phyloP scores from a whole-genome alignment of 306 rosid genomes.

The Ochetophila trinervis region DNA sequence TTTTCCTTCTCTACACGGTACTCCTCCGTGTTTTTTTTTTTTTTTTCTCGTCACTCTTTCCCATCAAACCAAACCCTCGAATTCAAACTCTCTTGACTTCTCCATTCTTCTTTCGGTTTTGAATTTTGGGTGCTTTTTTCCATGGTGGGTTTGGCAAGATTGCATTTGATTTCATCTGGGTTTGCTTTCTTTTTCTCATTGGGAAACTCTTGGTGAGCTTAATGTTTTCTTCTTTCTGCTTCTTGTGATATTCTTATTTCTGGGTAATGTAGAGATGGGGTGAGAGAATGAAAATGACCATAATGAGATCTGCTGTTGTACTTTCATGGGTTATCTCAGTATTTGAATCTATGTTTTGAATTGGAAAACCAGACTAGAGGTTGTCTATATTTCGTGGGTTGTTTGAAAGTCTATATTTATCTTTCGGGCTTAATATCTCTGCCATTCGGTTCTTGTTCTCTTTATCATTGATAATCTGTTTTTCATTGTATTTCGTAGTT shows the following conservation, averaged over 20 bases:
- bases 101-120: background rate
- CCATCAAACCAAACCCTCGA: too few species aligned
- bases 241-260: too few species aligned
- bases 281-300: background rate
- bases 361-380: background rate
- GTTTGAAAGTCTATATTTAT: background rate
- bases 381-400: background rate
- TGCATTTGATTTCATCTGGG: constrained; percentile 17
- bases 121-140: constrained; percentile 5
- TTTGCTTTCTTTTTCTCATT: constrained; percentile 2
- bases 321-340: constrained; percentile 17
- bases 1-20: too few species aligned
- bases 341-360: background rate
- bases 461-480: background rate
- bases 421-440: background rate
- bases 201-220: constrained; percentile 3
- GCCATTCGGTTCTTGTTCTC: background rate
- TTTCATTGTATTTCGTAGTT: background rate
- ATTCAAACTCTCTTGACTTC: too few species aligned
- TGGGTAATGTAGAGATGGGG: background rate
- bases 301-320: constrained; percentile 4
- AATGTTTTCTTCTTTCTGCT: background rate
- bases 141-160: constrained; percentile 7
- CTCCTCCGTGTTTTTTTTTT: too few species aligned
- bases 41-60: too few species aligned